Percentiles rank a stretch among this genome's conserved stretches.
phyloP scores from a whole-genome alignment of 1,284 basidiomycete genomes.

The Cutaneotrichosporon sp. region DNA sequence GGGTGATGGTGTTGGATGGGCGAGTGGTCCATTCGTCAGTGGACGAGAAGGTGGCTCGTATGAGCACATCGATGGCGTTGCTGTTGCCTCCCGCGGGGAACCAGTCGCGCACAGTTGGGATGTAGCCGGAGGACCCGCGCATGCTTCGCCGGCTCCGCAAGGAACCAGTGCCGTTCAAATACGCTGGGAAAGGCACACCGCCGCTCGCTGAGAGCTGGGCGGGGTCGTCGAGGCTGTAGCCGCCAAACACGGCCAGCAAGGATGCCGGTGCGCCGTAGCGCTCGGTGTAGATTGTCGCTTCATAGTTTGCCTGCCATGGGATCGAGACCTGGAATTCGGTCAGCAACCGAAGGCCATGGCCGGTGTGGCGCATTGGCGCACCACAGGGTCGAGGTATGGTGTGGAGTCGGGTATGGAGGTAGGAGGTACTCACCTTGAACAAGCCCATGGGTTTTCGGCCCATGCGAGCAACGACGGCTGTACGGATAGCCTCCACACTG shows the following conservation, averaged over 20 bases:
- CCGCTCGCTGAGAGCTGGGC: constrained; percentile 24
- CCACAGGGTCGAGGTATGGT: neutral
- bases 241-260: constrained; percentile 38
- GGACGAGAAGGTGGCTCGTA: constrained; percentile 20
- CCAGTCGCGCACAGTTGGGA: constrained; percentile 19
- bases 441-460: constrained; percentile 27
- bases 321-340: constrained; percentile 34
- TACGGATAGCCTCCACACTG: constrained; percentile 24
- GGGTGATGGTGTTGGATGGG: constrained; percentile 5
- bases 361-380: neutral
- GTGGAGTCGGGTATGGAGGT: too few species aligned
- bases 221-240: constrained; percentile 42
- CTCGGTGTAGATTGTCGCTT: constrained; percentile 33
- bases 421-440: constrained; percentile 40
- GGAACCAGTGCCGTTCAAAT: constrained; percentile 5
- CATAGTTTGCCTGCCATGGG: constrained; percentile 37
- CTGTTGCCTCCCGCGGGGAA: constrained; percentile 9
- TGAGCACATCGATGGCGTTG: constrained; percentile 26
- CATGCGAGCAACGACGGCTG: constrained; percentile 26
- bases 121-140: neutral
- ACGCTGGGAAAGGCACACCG: constrained; percentile 8
- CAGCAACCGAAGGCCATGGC: constrained; percentile 5
- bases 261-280: constrained; percentile 29
- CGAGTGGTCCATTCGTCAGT: constrained; percentile 9
- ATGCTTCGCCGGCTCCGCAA: constrained; percentile 4